A percentile compares a stretch with the other conserved stretches of the same genome.
Evolutionary conservation across 2,329 filamentous ascomycete genomes (phyloP).

Genomic region (Fonsecaea erecta): DNA sequence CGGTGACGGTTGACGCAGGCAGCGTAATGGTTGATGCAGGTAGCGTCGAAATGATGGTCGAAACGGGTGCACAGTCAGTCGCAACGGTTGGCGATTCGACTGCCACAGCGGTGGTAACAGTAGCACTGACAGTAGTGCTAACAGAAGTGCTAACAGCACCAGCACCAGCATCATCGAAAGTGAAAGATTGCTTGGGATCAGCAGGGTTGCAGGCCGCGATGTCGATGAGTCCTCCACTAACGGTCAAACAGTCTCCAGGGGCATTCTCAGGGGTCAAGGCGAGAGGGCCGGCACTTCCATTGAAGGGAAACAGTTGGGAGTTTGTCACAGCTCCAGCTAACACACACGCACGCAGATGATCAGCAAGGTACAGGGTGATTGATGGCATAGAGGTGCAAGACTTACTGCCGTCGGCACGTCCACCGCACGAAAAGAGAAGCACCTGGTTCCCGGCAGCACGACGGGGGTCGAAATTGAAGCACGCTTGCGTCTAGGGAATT

Average conservation of each 20-base stretch:
- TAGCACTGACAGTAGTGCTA: neutral
- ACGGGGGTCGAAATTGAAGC: constrained; percentile 62
- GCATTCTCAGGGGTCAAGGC: constrained; percentile 22
- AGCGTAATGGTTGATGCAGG: neutral
- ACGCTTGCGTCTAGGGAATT: constrained; percentile 56
- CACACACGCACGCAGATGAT: too few species aligned
- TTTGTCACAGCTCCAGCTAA: constrained; percentile 26
- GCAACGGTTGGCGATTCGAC: neutral
- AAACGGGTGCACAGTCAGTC: neutral
- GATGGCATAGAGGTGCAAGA: constrained; percentile 6
- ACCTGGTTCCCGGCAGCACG: constrained; percentile 59
- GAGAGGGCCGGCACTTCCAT: constrained; percentile 23
- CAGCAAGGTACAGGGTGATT: neutral
- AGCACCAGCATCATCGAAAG: constrained; percentile 15
- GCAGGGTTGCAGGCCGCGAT: constrained; percentile 22
- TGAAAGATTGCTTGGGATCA: constrained; percentile 26
- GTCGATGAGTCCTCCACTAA: constrained; percentile 25
- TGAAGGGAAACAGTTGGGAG: constrained; percentile 30
- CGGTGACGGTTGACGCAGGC: neutral
- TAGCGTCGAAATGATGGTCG: neutral
- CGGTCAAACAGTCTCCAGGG: constrained; percentile 27
- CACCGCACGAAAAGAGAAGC: constrained; percentile 63
- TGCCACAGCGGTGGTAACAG: too few species aligned
- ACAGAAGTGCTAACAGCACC: neutral
- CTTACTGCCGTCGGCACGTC: constrained; percentile 59